Evolutionary conservation across 2,329 filamentous ascomycete species (phyloP).

Genomic region (Phialophora chinensis): DNA sequence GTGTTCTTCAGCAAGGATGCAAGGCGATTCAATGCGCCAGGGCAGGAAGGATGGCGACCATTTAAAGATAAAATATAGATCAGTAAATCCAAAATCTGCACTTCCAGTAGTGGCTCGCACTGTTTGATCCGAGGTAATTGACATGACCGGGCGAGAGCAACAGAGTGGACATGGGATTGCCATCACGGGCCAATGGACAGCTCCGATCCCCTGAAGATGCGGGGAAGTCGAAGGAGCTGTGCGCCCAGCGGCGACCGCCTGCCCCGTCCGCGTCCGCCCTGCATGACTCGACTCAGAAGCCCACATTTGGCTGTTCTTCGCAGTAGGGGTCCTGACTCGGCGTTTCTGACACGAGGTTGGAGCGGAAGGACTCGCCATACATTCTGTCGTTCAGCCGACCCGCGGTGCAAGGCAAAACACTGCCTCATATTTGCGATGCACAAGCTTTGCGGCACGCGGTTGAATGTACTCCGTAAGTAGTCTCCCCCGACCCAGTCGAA

Average conservation of each 20-base stretch:
- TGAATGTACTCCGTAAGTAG: neutral
- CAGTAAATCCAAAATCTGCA: neutral
- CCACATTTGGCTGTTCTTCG: neutral
- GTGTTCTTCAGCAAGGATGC: neutral
- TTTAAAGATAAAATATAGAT: constrained; percentile 9
- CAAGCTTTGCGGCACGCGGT: neutral
- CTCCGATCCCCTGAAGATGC: constrained; percentile 11
- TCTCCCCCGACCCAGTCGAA: neutral
- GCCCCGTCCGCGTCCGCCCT: neutral
- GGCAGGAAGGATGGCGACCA: neutral
- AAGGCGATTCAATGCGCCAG: neutral
- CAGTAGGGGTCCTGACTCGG: neutral
- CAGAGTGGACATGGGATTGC: neutral
- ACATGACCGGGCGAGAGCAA: neutral
- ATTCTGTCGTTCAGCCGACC: neutral
- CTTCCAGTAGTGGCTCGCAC: constrained; percentile 8
- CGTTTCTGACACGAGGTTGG: neutral
- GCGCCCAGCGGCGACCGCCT: neutral
- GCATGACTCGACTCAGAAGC: neutral
- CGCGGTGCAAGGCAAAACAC: neutral
- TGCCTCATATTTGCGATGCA: neutral
- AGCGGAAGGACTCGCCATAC: neutral
- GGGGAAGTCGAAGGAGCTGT: constrained; percentile 3
- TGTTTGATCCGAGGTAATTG: constrained; percentile 12
- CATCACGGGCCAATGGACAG: neutral